Conservation (phyloP, 768 basidiomycete genomes). For the Suillus brevipes region DNA sequence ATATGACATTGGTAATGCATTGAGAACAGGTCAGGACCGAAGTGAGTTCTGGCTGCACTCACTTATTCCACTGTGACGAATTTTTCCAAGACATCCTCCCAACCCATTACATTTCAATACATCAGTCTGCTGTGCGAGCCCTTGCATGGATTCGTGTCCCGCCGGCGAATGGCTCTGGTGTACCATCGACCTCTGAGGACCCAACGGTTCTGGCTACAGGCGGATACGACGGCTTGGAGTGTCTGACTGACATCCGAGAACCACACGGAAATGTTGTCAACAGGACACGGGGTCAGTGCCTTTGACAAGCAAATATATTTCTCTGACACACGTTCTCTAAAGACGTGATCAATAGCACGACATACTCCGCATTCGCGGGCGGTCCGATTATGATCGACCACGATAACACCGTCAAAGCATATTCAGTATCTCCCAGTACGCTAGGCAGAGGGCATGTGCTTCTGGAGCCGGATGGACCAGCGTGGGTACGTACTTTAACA, state of each 20-base stretch:
- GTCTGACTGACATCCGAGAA: slow-evolving; percentile 77
- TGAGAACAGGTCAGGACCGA: slow-evolving; percentile 34
- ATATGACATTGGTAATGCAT: slow-evolving; percentile 49
- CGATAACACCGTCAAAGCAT: slow-evolving; percentile 77
- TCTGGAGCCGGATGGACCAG: slow-evolving; percentile 73
- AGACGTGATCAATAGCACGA: slow-evolving; percentile 73
- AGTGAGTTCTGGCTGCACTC: slow-evolving; percentile 27
- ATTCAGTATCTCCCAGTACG: slow-evolving; percentile 70
- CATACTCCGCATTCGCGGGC: slow-evolving; percentile 67
- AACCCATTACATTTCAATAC: slow-evolving; percentile 68
- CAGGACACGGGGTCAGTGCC: slow-evolving; percentile 66
- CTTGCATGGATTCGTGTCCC: slow-evolving; percentile 77
- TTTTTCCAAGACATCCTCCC: slow-evolving; percentile 48
- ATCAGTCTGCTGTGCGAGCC: slow-evolving; percentile 79
- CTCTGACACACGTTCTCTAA: slow-evolving; percentile 4
- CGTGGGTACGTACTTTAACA: slow-evolving; percentile 65
- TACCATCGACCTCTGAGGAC: slow-evolving; percentile 47
- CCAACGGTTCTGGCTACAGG: slow-evolving; percentile 76
- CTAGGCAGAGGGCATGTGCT: slow-evolving; percentile 72
- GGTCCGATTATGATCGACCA: slow-evolving; percentile 79
- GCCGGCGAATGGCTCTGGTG: slow-evolving; percentile 48
- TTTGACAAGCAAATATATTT: background rate
- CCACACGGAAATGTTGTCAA: slow-evolving; percentile 67
- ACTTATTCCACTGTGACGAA: background rate
- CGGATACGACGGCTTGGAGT: slow-evolving; percentile 79